Evolutionary conservation across 1,284 basidiomycete genomes (phyloP).

Genomic region (Cryptococcus sp.): DNA sequence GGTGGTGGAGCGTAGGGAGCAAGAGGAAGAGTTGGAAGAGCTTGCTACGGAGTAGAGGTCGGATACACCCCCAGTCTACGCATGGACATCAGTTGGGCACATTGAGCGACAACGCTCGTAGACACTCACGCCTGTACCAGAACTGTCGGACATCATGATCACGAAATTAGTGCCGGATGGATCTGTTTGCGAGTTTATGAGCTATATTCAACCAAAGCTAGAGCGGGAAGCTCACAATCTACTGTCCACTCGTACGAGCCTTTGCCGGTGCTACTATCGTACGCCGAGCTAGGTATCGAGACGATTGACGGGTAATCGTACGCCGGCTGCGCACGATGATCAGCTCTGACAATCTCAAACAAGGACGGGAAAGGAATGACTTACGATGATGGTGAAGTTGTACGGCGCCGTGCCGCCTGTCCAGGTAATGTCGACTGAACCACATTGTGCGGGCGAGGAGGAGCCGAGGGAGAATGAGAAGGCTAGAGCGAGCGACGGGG

Average conservation of each 20-base stretch:
- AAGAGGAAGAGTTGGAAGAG: slow-evolving; percentile 16
- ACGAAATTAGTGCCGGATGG: slow-evolving; percentile 32
- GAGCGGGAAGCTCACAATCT: slow-evolving; percentile 33
- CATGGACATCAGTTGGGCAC: slow-evolving; percentile 3
- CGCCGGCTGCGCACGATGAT: slow-evolving; percentile 28
- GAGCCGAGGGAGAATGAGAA: slow-evolving; percentile 33
- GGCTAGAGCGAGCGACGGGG: slow-evolving; percentile 7
- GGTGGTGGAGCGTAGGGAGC: slow-evolving; percentile 24
- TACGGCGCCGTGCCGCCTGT: slow-evolving; percentile 36
- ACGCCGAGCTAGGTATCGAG: slow-evolving; percentile 33
- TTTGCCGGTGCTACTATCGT: slow-evolving; percentile 16
- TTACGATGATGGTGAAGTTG: slow-evolving; percentile 37
- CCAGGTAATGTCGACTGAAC: slow-evolving; percentile 29
- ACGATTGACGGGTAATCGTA: slow-evolving; percentile 43
- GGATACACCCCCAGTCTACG: slow-evolving; percentile 45
- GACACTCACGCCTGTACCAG: slow-evolving; percentile 41
- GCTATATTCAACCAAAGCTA: neutral
- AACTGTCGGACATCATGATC: slow-evolving; percentile 46
- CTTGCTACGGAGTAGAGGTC: slow-evolving; percentile 30
- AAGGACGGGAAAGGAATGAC: slow-evolving; percentile 1
- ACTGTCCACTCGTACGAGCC: slow-evolving; percentile 35
- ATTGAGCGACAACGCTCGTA: neutral
- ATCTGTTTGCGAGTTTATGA: slow-evolving; percentile 23
- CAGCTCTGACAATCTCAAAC: slow-evolving; percentile 3
- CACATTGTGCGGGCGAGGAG: slow-evolving; percentile 28